Conservation (phyloP, 1,284 basidiomycete species). For the Coriolopsis trogii region DNA sequence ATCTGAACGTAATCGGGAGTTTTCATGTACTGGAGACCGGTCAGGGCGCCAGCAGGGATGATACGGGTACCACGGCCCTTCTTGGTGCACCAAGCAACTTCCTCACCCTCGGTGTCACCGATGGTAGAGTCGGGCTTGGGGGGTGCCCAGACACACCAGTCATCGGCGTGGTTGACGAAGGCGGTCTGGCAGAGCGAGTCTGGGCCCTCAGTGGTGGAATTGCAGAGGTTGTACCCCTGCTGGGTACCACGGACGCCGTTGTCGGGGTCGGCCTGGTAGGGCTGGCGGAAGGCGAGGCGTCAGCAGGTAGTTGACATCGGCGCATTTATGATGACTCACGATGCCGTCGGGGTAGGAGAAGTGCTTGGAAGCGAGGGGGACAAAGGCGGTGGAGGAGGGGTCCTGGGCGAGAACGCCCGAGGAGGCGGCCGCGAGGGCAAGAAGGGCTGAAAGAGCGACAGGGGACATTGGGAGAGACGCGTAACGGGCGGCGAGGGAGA, state of each 20-base stretch:
- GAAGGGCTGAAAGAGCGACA: conserved; percentile 47
- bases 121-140: conserved; percentile 49
- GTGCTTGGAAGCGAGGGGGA: conserved; percentile 54
- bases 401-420: conserved; percentile 40
- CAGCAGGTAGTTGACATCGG: neutral
- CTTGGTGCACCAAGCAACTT: conserved; percentile 78
- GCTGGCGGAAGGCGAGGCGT: conserved; percentile 38
- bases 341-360: conserved; percentile 55
- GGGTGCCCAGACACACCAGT: conserved; percentile 70
- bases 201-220: conserved; percentile 66
- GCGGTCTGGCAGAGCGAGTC: conserved; percentile 67
- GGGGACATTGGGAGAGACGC: conserved; percentile 38
- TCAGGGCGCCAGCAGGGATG: conserved; percentile 64
- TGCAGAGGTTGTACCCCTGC: conserved; percentile 70
- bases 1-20: conserved; percentile 70
- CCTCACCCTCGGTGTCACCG: conserved; percentile 66
- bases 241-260: conserved; percentile 57
- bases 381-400: conserved; percentile 26
- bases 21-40: conserved; percentile 66
- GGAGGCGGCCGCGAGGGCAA: conserved; percentile 41
- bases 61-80: conserved; percentile 65
- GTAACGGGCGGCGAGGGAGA: conserved; percentile 10
- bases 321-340: conserved; percentile 37
- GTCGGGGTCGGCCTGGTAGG: conserved; percentile 57
- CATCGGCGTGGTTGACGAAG: conserved; percentile 55